Conservation (phyloP, 139 green algal species). For the Chlorella sp. region DNA sequence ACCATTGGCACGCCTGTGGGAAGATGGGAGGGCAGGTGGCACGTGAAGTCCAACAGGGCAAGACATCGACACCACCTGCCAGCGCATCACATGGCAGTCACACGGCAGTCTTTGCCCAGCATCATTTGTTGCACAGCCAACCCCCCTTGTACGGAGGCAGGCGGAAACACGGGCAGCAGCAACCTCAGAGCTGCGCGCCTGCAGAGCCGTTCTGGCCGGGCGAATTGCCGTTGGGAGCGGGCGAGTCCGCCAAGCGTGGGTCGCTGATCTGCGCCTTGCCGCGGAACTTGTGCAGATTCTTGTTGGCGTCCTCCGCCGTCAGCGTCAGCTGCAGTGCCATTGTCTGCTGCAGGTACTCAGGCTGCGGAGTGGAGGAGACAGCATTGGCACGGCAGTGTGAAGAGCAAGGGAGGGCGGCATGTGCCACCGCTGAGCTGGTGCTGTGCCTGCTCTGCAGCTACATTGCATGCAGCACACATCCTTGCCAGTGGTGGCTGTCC, state of each 20-base stretch:
- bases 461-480: too few relatives aligned
- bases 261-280: conserved; percentile 38
- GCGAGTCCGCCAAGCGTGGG: neutral
- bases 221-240: neutral
- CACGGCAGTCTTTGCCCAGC: neutral
- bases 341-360: neutral
- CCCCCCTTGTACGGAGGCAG: neutral
- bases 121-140: neutral
- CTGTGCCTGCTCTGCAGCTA: too few relatives aligned
- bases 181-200: neutral
- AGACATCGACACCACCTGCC: neutral
- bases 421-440: too few relatives aligned
- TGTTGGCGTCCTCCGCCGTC: conserved; percentile 80
- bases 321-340: conserved; percentile 51
- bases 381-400: too few relatives aligned
- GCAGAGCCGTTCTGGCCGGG: conserved; percentile 31
- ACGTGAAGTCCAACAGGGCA: neutral
- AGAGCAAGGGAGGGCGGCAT: too few relatives aligned
- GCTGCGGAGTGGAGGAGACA: neutral
- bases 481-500: too few relatives aligned
- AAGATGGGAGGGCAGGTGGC: neutral
- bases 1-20: neutral
- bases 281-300: conserved; percentile 83
- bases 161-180: neutral
- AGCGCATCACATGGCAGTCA: too few relatives aligned